Evolutionary conservation across 2,329 filamentous ascomycete genomes (phyloP).

Genomic region (Bipolaris gigantea): DNA sequence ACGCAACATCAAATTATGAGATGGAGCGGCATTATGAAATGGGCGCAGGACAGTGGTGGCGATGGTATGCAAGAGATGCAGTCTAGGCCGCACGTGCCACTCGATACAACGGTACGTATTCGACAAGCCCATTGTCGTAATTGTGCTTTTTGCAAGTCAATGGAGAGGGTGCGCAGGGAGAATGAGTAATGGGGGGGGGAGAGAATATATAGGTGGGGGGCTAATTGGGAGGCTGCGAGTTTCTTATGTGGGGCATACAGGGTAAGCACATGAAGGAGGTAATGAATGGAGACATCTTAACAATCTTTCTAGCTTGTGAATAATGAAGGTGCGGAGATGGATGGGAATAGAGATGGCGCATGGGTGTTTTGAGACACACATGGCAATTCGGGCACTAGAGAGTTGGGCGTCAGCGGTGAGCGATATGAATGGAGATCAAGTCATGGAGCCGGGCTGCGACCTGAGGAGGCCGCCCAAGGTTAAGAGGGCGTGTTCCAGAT

Average conservation of each 20-base stretch:
- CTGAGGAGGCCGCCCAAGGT: too few relatives aligned
- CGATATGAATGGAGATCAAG: too few relatives aligned
- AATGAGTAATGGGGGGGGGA: too few relatives aligned
- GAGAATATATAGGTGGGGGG: neutral
- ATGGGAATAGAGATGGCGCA: neutral
- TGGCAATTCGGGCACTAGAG: neutral
- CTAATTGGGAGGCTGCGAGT: neutral
- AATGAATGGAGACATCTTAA: neutral
- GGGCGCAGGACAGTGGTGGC: neutral
- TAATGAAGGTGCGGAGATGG: neutral
- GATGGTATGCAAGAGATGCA: neutral
- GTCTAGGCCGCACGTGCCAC: neutral
- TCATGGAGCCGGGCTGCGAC: too few relatives aligned
- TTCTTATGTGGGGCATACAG: neutral
- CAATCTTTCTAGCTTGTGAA: neutral
- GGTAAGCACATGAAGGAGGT: neutral
- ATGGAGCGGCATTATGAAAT: neutral
- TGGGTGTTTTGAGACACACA: neutral
- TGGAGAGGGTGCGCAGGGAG: neutral
- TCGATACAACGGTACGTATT: conserved; percentile 10
- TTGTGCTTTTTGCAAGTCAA: conserved; percentile 18
- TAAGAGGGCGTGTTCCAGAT: too few relatives aligned
- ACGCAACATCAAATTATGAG: neutral
- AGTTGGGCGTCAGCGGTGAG: neutral
- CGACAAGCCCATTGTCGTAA: conserved; percentile 8